Base-by-base conservation (phyloP, 1,284 basidiomycete species). In the Albatrellus sp. region DNA sequence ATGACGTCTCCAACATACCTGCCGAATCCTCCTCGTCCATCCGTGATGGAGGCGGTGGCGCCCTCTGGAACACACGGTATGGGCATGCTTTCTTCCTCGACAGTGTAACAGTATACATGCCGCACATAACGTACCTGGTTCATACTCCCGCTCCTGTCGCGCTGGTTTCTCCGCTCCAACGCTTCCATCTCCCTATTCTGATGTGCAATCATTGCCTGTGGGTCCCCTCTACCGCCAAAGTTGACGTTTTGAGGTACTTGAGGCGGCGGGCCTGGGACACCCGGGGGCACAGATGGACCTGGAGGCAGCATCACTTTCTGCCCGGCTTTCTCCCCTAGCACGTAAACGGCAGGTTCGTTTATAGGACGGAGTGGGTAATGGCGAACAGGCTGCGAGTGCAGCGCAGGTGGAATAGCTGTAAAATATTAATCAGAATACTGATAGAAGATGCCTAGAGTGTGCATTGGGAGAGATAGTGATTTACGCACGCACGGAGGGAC, bases 131-230 rank as follows among this genome's bases (percentile, higher is more conserved):
- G 48, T 8, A 29, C 46, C 11, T 50, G 51, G 24, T 44, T 52
- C 50, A 52, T 52, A 38, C 49, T 51, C 7, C 33, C 43, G 14
- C 46, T 46, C 13, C 55, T 46, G 42, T 62, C 59, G 9, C 70
- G 65, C 48, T 72, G 70, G 42, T 69, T 68, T 43, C 77, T 67
- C 50, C 68, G 60, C 48, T 87, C 83, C 40, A 84, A 51, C 32
- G 74, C 69, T 51, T 81, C 80, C 76, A 84, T 80, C 37, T 67
- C 73, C 46, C 53, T 73, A 50, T 78, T 84, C 54, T 84, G 81
- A 54, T 81, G 80, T 6, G 74, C 75, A 0, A 87, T 59, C 72
- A 80, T 71, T 0, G 73, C 78, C 51, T 81, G 77, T n/a, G 57
- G 71, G 59, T 60, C 50, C 9, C 44, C 28, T 8, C 47, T 61